Evolutionary conservation across 805 yeast genomes (phyloP), one percentile per base, ranked within the genome.

Genomic region (Spathaspora arborariae): DNA sequence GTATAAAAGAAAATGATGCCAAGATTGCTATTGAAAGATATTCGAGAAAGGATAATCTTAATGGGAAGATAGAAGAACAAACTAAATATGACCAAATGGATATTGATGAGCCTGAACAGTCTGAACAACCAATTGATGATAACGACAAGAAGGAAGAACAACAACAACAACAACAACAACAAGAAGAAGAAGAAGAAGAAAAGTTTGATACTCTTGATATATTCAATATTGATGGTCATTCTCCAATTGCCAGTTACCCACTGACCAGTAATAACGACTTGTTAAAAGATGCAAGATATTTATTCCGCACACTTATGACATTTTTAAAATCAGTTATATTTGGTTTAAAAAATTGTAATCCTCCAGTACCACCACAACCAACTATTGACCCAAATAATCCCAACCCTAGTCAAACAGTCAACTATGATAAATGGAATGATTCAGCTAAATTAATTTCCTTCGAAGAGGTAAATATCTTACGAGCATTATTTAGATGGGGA

Each of bases 281-380:
- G 11, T 70, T 88, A 45, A 89, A 89, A 56, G 97, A 91, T 60
- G 92, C 97, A 1, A 79, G 95, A 39, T 88, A 87, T 56, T 68
- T 94, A 24, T 89, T 90, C 77, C 80, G 92, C 53, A 90, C 96
- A 4, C 69, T 95, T 45, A 80, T 94, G 84, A 86, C 91, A 4
- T 94, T 94, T 60, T 71, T 94, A 57, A 89, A 91, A 61, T 88
- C 97, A 0, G 86, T 90, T 38, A 85, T 92, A 57, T 88, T 84
- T 64, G 96, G 96, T 3, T 72, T 95, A 53, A 90, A 89, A 60
- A 82, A 83, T 44, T 90, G 96, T 61, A 92, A 91, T 59, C 96
- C 97, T 1, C 85, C 92, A 1, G 72, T 67, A 1, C 76, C 76
- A 4, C 73, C 75, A 5, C 76, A 69, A 48, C 75, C 76, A 10